These are phyloP conservation scores for Pelargonium cotyledonis DNA, from an alignment of 441 rosid species.

Conservation along the genomic window DNA sequence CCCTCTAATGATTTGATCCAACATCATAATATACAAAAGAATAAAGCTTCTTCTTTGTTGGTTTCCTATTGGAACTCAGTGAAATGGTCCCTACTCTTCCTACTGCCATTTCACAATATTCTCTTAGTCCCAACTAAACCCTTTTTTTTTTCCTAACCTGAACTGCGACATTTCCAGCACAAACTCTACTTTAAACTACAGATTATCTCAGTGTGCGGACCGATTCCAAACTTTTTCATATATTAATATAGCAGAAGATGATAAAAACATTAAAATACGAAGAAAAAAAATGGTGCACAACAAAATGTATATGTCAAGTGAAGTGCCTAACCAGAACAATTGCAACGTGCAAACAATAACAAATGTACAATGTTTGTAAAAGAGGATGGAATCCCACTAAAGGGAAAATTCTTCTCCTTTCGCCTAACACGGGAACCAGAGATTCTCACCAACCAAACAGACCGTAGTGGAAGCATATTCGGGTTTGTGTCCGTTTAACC, in stretches of 20 bases:
- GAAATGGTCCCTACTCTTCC: too few species aligned
- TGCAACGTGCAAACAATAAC: slow-evolving; percentile 22
- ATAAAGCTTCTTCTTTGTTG: too few species aligned
- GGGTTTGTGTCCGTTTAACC: too few species aligned
- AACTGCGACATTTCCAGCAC: too few species aligned
- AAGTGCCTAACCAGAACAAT: slow-evolving; percentile 15
- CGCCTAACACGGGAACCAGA: slow-evolving; percentile 28
- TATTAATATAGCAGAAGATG: neutral
- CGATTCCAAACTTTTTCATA: slow-evolving; percentile 18
- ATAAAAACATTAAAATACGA: neutral
- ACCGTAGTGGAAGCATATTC: neutral
- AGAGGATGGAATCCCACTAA: slow-evolving; percentile 24
- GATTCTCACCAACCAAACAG: slow-evolving; percentile 24
- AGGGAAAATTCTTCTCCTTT: slow-evolving; percentile 20
- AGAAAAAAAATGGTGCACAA: slow-evolving; percentile 9
- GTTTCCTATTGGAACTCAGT: too few species aligned
- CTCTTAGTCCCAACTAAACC: too few species aligned
- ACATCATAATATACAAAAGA: too few species aligned
- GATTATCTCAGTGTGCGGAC: slow-evolving; percentile 9
- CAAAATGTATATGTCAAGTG: slow-evolving; percentile 8
- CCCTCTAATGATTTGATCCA: too few species aligned
- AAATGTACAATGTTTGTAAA: neutral
- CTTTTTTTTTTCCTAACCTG: too few species aligned
- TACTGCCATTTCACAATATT: too few species aligned
- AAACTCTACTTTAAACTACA: too few species aligned